phyloP scores from a whole-genome alignment of 73 alveolate species.

The Paramecium tetraurelia region DNA sequence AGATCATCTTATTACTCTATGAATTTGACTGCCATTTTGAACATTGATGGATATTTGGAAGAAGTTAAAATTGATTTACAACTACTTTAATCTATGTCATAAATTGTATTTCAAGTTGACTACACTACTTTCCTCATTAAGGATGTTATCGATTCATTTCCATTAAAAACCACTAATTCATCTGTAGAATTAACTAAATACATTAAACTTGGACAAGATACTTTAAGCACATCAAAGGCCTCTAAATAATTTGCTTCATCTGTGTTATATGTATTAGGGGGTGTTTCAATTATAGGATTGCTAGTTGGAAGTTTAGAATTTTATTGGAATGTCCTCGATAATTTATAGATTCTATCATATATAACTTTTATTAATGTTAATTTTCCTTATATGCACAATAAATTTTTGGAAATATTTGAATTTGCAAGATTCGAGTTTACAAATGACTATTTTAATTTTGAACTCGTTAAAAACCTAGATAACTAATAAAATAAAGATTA shows the following conservation, averaged over 20 bases:
- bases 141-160: not conserved
- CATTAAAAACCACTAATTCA: not conserved
- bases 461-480: not conserved
- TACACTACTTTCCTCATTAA: not conserved
- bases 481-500: not conserved
- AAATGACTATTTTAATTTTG: not conserved
- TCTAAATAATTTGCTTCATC: not conserved
- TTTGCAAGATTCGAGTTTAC: slow-evolving; percentile 3
- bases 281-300: not conserved
- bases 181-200: not conserved
- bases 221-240: not conserved
- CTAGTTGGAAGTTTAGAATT: not conserved
- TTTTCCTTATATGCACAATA: not conserved
- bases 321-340: not conserved
- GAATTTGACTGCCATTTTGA: not conserved
- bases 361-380: not conserved
- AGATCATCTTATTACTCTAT: not conserved
- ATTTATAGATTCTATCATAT: not conserved
- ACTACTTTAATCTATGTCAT: not conserved
- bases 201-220: not conserved
- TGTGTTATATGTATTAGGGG: not conserved
- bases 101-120: not conserved
- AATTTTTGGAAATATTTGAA: not conserved
- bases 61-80: not conserved
- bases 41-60: not conserved